These are phyloP conservation scores for Pyricularia sp. DNA, from an alignment of 2,329 filamentous ascomycete genomes.

Conservation along the genomic window DNA sequence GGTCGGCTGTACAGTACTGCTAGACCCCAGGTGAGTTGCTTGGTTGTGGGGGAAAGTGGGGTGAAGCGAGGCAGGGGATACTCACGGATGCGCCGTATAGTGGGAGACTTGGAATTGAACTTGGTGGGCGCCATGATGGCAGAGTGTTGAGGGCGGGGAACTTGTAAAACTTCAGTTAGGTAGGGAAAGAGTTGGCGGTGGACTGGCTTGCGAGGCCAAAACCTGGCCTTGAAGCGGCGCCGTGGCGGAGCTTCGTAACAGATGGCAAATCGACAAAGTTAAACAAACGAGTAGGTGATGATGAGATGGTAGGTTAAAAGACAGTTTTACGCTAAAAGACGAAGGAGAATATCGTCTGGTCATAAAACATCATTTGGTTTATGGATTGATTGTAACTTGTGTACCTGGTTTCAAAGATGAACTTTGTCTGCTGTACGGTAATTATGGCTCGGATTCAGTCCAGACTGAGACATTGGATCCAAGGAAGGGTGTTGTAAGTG, in stretches of 20 bases:
- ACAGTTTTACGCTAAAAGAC: not conserved
- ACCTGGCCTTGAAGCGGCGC: not conserved
- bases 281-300: not conserved
- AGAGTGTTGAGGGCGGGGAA: too few relatives aligned
- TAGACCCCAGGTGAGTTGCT: not conserved
- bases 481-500: not conserved
- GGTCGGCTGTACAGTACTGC: conserved; percentile 1
- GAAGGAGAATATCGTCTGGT: not conserved
- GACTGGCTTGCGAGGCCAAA: not conserved
- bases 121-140: conserved; percentile 31
- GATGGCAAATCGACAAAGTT: not conserved
- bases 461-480: not conserved
- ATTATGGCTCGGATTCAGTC: not conserved
- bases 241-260: not conserved
- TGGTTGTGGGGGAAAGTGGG: conserved; percentile 4
- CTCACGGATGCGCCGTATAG: conserved; percentile 75
- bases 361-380: not conserved
- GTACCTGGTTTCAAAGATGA: not conserved
- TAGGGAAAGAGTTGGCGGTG: not conserved
- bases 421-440: not conserved
- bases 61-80: conserved; percentile 7
- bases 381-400: not conserved
- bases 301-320: not conserved
- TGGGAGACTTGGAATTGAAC: conserved; percentile 70
- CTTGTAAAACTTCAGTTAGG: not conserved